phyloP scores from a whole-genome alignment of 2,329 filamentous ascomycete genomes.

The Helicocarpus griseus region DNA sequence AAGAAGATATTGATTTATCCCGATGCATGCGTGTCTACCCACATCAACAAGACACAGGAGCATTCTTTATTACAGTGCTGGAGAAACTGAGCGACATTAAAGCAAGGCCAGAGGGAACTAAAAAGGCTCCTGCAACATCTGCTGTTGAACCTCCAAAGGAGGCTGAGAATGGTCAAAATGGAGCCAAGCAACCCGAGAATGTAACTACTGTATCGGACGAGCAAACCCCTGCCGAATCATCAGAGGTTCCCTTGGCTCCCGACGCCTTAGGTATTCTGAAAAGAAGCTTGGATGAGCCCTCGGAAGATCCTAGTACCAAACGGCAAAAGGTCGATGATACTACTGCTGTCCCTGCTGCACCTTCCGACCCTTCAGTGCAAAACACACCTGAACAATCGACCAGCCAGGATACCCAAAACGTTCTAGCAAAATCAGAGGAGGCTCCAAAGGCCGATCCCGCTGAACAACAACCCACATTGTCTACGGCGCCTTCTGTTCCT shows the following conservation, averaged over 20 bases:
- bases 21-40: slow-evolving; percentile 90
- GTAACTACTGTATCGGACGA: slow-evolving; percentile 1
- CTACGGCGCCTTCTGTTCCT: slow-evolving; percentile 12
- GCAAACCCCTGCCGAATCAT: slow-evolving; percentile 16
- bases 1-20: slow-evolving; percentile 61
- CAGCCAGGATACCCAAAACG: slow-evolving; percentile 8
- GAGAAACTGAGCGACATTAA: slow-evolving; percentile 85
- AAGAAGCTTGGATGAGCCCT: slow-evolving; percentile 23
- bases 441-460: slow-evolving; percentile 14
- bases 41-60: slow-evolving; percentile 90
- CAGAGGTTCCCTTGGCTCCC: slow-evolving; percentile 21
- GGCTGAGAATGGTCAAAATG: background rate
- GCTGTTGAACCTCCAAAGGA: slow-evolving; percentile 10
- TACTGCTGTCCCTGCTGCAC: slow-evolving; percentile 23
- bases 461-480: background rate
- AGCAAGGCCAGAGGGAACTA: slow-evolving; percentile 56
- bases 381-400: background rate
- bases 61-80: slow-evolving; percentile 92
- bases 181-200: background rate
- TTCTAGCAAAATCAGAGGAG: slow-evolving; percentile 17
- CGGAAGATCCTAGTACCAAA: slow-evolving; percentile 25
- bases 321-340: slow-evolving; percentile 29
- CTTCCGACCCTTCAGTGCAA: background rate
- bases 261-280: slow-evolving; percentile 20
- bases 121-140: slow-evolving; percentile 25